phyloP scores from a whole-genome alignment of 371 early-diverging fungal genomes.

The Saksenaea vasiformis region DNA sequence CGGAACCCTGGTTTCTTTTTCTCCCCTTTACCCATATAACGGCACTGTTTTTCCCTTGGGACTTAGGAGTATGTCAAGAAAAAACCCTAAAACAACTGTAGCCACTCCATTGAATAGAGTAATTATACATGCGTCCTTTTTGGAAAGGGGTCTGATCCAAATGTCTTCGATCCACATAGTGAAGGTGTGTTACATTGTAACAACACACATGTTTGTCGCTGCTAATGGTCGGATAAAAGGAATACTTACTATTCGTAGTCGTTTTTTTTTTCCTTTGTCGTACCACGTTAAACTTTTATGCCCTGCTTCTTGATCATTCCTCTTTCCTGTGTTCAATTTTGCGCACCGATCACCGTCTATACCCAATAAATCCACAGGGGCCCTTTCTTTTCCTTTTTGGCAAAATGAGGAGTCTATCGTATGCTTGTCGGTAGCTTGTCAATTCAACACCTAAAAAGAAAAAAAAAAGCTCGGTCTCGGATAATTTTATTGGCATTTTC shows the following conservation, averaged over 20 bases:
- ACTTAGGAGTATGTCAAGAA: neutral
- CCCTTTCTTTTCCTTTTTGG: neutral
- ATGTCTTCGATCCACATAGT: neutral
- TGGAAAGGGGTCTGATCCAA: neutral
- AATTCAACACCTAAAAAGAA: neutral
- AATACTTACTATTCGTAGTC: neutral
- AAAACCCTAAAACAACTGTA: neutral
- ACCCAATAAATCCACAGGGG: neutral
- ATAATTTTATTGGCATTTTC: conserved; percentile 1
- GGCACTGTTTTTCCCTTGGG: neutral
- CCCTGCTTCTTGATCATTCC: neutral
- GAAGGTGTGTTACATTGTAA: conserved; percentile 2
- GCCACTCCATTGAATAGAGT: neutral
- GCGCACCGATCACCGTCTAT: neutral
- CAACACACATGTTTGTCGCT: neutral
- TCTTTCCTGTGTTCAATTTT: neutral
- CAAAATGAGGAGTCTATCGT: neutral
- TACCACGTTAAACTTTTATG: neutral
- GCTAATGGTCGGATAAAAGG: neutral
- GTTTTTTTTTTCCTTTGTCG: neutral
- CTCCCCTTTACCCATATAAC: neutral
- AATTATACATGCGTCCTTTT: neutral
- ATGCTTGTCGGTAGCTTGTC: too few relatives aligned
- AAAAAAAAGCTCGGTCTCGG: neutral
- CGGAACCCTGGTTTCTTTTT: neutral